Base-by-base conservation (phyloP, 116 monocot species). In the Thalassia testudinum region DNA sequence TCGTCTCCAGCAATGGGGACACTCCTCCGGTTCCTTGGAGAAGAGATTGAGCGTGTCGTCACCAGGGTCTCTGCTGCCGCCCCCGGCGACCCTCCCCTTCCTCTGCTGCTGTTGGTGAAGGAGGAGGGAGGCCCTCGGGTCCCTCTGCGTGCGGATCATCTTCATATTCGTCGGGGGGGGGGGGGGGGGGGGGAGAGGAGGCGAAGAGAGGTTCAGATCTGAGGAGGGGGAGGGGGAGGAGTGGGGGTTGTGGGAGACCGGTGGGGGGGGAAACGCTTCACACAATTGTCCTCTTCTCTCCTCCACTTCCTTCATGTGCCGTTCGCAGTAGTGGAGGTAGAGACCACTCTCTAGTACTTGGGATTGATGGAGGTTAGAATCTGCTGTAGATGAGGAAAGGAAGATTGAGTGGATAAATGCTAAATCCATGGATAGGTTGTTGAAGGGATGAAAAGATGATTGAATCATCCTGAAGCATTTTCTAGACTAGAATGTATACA, bases 11-110 rank as follows among this genome's bases (percentile, higher is more conserved):
- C 45, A 12, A 43, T 42, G 21, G 62, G 30, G n/a, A 53, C 24
- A 19, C 64, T 49, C 17, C 47, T 54, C 24, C 54, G 45, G 22
- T 15, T 65, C 56, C 26, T n/a, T 24, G 14, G 56, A 56, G 48
- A 65, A 65, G 12, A 56, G 55, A 40, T 40, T 14, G 11, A 40
- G 40, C 50, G 27, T 50, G 40, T 8, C 15, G n/a, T n/a, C n/a
- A n/a, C n/a, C n/a, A 17, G 19, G 5, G 18, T 17, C 8, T 6
- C 50, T 21, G 37, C 23, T 21, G 50, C 50, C 61, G 17, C 34
- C 37, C 2, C 25, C 27, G 12, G 18, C 27, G 22, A 5, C n/a
- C 26, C 24, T 45, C 49, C 28, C 23, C 8, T 43, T 34, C 27
- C 22, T 47, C 30, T n/a, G 19, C 60, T 26, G 43, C 60, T 49